A percentile compares a stretch with the other conserved stretches of the same genome.
These are phyloP conservation scores for Trichomonascaceae sp. DNA, from an alignment of 1,139 yeast genomes.

Conservation along the genomic window DNA sequence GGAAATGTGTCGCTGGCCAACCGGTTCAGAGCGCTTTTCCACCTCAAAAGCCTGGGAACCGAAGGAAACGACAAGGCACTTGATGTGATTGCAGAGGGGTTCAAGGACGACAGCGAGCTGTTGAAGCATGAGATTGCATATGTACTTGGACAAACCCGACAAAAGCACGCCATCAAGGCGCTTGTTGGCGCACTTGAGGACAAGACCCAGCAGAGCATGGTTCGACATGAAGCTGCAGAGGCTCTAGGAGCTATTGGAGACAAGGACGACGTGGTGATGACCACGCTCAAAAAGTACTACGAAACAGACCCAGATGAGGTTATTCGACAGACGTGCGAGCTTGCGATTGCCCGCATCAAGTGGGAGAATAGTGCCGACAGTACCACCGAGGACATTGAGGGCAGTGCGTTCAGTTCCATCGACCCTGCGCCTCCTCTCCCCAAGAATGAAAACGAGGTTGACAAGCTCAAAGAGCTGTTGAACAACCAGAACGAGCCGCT, in stretches of 20 bases:
- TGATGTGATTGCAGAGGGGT: slow-evolving; percentile 69
- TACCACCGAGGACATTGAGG: slow-evolving; percentile 52
- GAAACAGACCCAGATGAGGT: slow-evolving; percentile 71
- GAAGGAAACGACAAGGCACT: slow-evolving; percentile 57
- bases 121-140: slow-evolving; percentile 97
- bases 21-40: slow-evolving; percentile 88
- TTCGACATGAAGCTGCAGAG: slow-evolving; percentile 98
- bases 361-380: slow-evolving; percentile 73
- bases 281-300: slow-evolving; percentile 48
- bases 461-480: slow-evolving; percentile 50
- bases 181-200: slow-evolving; percentile 62
- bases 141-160: slow-evolving; percentile 93
- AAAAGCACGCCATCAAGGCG: slow-evolving; percentile 60
- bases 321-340: slow-evolving; percentile 93
- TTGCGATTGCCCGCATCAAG: slow-evolving; percentile 85
- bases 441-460: slow-evolving; percentile 40
- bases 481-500: slow-evolving; percentile 68
- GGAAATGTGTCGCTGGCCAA: slow-evolving; percentile 67
- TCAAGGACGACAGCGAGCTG: slow-evolving; percentile 74
- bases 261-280: slow-evolving; percentile 53
- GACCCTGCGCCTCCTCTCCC: slow-evolving; percentile 99
- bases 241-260: slow-evolving; percentile 88
- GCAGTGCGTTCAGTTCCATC: slow-evolving; percentile 70
- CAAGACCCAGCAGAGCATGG: slow-evolving; percentile 66
- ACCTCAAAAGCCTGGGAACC: slow-evolving; percentile 70